Base-by-base conservation (phyloP, 192 early-diverging fungal genomes). In the Phycomyces blakesleeanus region DNA sequence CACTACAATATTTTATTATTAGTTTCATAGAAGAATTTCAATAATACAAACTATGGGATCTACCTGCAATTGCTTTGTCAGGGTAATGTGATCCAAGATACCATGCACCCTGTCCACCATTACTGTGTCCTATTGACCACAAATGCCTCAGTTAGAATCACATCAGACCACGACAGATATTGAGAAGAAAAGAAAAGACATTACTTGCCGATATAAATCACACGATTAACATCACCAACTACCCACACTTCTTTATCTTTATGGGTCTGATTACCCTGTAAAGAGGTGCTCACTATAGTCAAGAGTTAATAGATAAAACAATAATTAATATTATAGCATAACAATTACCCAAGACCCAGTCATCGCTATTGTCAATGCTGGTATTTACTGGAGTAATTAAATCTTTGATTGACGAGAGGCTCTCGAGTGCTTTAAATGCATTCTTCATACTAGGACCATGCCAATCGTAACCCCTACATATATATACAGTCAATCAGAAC, bases 61-160 rank as follows among this genome's bases (percentile, higher is more conserved):
- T 63, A 88, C 85, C 82, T 53, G 86, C 88, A 21, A 91, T 69
- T 9, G 83, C 83, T n/a, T 54, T 64, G 60, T 91, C 90, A 2
- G 90, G 90, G 73, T 79, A 86, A 67, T 91, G 90, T 2, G 81
- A 81, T 0, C 69, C 68, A 54, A 87, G 57, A 76, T 82, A 86
- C 90, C 89, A 91, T 20, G 89, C 84, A 25, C 90, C 90, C 69
- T 91, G 90, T 4, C 89, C 90, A 0, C 90, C 90, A 57, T 91
- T 91, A 58, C 84, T 87, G 59, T 91, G 90, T 9, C 89, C 87
- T 76, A 25, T 15, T 5, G 0, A 37, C 40, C 4, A 49, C 3
- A 34, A 7, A 34, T 34, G 29, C 53, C 8, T 64, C 24, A 29
- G 54, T 34, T 37, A 34, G 25, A 34, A 56, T 37, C 9, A 50